phyloP scores from a whole-genome alignment of 2,329 filamentous ascomycete genomes.

The Scolecobasidium constrictum region DNA sequence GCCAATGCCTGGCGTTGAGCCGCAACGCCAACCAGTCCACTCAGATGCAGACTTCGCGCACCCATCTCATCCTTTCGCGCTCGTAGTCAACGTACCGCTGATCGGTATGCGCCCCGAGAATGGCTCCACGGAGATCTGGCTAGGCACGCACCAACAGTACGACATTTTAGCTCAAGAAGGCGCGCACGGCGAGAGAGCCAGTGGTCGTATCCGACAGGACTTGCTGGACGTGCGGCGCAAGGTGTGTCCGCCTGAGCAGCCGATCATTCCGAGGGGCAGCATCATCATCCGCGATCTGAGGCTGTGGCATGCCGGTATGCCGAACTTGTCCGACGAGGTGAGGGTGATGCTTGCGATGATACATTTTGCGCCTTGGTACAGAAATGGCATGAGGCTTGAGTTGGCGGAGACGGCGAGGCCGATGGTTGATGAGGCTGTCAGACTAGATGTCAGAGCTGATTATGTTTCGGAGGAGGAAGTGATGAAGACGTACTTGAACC shows the following conservation, averaged over 20 bases:
- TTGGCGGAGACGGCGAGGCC: conserved; percentile 40
- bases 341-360: conserved; percentile 24
- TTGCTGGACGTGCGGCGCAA: conserved; percentile 28
- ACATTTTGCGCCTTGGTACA: conserved; percentile 48
- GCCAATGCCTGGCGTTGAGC: conserved; percentile 27
- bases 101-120: conserved; percentile 41
- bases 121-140: conserved; percentile 49
- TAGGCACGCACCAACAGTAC: conserved; percentile 41
- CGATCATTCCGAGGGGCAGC: conserved; percentile 42
- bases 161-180: conserved; percentile 35
- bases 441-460: conserved; percentile 40
- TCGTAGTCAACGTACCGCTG: conserved; percentile 44
- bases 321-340: conserved; percentile 36
- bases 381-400: conserved; percentile 47
- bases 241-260: conserved; percentile 37
- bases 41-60: conserved; percentile 49
- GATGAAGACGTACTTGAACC: conserved; percentile 39
- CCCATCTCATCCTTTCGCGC: conserved; percentile 43
- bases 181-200: conserved; percentile 40
- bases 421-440: conserved; percentile 30
- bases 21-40: conserved; percentile 42
- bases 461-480: conserved; percentile 36
- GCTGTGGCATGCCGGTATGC: conserved; percentile 55
- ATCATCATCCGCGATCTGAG: conserved; percentile 48
- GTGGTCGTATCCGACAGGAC: conserved; percentile 35